These are phyloP conservation scores for Cystobasidium slooffiae DNA, from an alignment of 1,284 basidiomycete species.

Conservation along the genomic window DNA sequence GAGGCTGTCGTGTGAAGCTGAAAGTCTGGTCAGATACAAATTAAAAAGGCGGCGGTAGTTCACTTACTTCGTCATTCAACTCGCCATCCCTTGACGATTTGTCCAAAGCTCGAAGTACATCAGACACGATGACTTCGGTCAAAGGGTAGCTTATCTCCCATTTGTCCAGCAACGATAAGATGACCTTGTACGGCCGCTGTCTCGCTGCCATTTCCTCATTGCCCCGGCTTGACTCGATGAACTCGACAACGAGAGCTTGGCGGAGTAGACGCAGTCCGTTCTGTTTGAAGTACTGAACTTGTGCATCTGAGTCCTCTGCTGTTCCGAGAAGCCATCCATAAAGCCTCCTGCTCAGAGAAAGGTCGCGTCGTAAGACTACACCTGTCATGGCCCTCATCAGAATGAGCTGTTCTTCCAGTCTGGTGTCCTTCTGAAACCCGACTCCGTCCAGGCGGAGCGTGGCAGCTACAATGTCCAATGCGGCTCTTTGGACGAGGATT, in stretches of 20 bases:
- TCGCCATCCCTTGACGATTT: constrained; percentile 64
- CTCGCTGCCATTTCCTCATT: constrained; percentile 69
- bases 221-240: constrained; percentile 7
- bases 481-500: constrained; percentile 78
- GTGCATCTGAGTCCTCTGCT: constrained; percentile 73
- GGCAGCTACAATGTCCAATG: constrained; percentile 77
- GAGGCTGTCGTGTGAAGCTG: constrained; percentile 81
- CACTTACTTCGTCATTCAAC: constrained; percentile 68
- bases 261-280: constrained; percentile 72
- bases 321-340: constrained; percentile 91
- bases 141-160: constrained; percentile 90
- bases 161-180: constrained; percentile 91
- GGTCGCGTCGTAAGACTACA: constrained; percentile 86
- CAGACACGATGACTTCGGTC: constrained; percentile 76
- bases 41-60: neutral
- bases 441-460: constrained; percentile 73
- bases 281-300: constrained; percentile 70
- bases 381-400: constrained; percentile 50
- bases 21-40: constrained; percentile 8
- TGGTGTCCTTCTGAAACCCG: constrained; percentile 64
- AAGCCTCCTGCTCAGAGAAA: constrained; percentile 88
- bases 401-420: constrained; percentile 50
- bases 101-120: constrained; percentile 75
- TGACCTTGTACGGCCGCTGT: constrained; percentile 86
- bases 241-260: constrained; percentile 67